Evolutionary conservation across 2,329 filamentous ascomycete species (phyloP), one percentile per base, ranked within the genome.

Genomic region (Alternaria novae-zelandiae): DNA sequence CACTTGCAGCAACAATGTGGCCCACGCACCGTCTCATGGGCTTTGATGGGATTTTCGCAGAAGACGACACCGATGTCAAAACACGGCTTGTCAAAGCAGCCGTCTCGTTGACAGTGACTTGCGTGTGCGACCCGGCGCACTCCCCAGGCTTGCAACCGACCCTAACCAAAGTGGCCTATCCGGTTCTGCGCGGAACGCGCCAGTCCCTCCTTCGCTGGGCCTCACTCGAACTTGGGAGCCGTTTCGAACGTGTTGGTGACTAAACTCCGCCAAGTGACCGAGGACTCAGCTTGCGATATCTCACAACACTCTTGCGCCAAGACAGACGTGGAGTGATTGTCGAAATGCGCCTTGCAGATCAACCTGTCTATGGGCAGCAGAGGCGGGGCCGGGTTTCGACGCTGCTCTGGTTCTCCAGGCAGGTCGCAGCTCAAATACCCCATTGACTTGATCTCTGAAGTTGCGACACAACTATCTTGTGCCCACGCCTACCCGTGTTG

Each of bases 151-250:
- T 41, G 49, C 49, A 53, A 23, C 49, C 13, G 21, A 54, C 21
- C 21, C 21, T 25, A n/a, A 26, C 15, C 32, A n/a, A 21, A 54
- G 23, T 54, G 32, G 12, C 30, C 46, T 49, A 26, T 36, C 6
- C 61, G 61, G 57, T 63, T 51, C 36, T 55, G n/a, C n/a, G 26
- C 56, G 61, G 61, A 63, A 60, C 20, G 46, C 51, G 28, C n/a
- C 36, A 51, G 23, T 46, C 17, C 50, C 26, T 46, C 49, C 45
- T 43, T 51, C 49, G 45, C 45, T 30, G 51, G 21, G 45, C 26
- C 46, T 57, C 30, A 51, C 25, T 54, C 57, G 28, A 59, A 50
- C 47, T 44, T 54, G 43, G 49, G 30, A 59, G 43, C 44, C 36
- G 17, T 30, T 44, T 41, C 41, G 13, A 55, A 13, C 43, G 28